Conservation (phyloP, 768 basidiomycete species). For the Leucocoprinus birnbaumii region DNA sequence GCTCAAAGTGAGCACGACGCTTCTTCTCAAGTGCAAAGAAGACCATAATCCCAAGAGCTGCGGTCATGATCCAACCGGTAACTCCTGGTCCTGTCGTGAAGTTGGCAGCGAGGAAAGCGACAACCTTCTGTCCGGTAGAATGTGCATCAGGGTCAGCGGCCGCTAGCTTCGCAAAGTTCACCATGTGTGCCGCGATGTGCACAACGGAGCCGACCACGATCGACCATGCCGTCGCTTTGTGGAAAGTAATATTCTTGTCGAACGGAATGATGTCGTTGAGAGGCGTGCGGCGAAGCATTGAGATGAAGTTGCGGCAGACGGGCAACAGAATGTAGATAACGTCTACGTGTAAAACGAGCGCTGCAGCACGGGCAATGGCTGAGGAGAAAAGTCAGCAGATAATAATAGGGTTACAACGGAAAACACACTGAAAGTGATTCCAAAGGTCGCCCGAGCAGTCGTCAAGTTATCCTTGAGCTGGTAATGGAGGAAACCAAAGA, state of each 20-base stretch:
- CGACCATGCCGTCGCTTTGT: conserved; percentile 89
- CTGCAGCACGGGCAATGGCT: conserved; percentile 88
- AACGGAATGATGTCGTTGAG: conserved; percentile 88
- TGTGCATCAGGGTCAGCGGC: conserved; percentile 49
- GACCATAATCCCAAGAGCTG: conserved; percentile 71
- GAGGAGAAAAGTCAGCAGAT: conserved; percentile 29
- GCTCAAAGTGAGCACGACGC: conserved; percentile 76
- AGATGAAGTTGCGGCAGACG: conserved; percentile 93
- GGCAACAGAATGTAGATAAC: conserved; percentile 93
- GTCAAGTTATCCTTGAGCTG: conserved; percentile 73
- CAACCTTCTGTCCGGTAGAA: conserved; percentile 50
- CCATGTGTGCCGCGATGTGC: conserved; percentile 83
- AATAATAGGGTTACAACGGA: conserved; percentile 13
- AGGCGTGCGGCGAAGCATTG: conserved; percentile 80
- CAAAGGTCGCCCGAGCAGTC: conserved; percentile 67
- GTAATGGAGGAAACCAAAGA: conserved; percentile 78
- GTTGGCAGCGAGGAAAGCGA: conserved; percentile 76
- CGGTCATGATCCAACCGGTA: conserved; percentile 90
- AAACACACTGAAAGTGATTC: conserved; percentile 69
- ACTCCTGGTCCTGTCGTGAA: conserved; percentile 79
- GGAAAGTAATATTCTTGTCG: conserved; percentile 90
- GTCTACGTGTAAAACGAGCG: conserved; percentile 88
- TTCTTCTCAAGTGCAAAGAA: conserved; percentile 84
- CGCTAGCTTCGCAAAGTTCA: conserved; percentile 75
- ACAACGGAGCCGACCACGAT: conserved; percentile 76